phyloP scores from a whole-genome alignment of 1,139 yeast species.

The Candida albicans region DNA sequence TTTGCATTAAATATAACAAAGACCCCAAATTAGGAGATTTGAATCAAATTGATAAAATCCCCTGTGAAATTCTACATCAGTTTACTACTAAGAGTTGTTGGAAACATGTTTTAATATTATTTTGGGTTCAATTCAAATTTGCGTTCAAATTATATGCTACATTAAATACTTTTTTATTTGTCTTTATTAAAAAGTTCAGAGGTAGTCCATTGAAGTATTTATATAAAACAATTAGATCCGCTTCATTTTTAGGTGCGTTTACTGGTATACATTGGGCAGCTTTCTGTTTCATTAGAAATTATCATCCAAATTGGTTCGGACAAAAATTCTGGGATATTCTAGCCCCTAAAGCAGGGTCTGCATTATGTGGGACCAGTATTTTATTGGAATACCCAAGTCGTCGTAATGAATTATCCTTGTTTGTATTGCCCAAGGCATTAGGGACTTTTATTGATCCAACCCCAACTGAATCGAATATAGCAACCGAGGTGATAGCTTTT shows the following conservation, averaged over 20 bases:
- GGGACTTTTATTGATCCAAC: constrained; percentile 30
- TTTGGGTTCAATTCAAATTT: constrained; percentile 32
- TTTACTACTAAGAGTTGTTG: constrained; percentile 35
- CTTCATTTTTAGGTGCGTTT: constrained; percentile 37
- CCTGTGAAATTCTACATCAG: constrained; percentile 38
- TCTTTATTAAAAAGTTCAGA: constrained; percentile 16
- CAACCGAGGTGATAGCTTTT: constrained; percentile 26
- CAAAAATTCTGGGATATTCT: constrained; percentile 26
- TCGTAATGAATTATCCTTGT: constrained; percentile 41
- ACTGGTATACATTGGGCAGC: constrained; percentile 39
- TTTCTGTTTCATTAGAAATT: constrained; percentile 36
- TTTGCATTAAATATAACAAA: constrained; percentile 25
- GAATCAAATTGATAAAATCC: constrained; percentile 27
- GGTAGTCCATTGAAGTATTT: constrained; percentile 12
- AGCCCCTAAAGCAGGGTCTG: constrained; percentile 34
- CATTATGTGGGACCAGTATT: constrained; percentile 36
- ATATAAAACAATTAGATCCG: constrained; percentile 27
- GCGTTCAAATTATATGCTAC: constrained; percentile 30
- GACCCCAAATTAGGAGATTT: constrained; percentile 26
- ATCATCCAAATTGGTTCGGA: constrained; percentile 21
- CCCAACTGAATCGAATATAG: constrained; percentile 19
- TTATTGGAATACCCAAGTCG: constrained; percentile 34
- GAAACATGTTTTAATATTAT: constrained; percentile 35
- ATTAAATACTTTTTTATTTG: constrained; percentile 18
- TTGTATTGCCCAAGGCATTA: constrained; percentile 40